These are phyloP conservation scores for Diplogelasinospora grovesii DNA, from an alignment of 495 filamentous ascomycete species.

Conservation along the genomic window DNA sequence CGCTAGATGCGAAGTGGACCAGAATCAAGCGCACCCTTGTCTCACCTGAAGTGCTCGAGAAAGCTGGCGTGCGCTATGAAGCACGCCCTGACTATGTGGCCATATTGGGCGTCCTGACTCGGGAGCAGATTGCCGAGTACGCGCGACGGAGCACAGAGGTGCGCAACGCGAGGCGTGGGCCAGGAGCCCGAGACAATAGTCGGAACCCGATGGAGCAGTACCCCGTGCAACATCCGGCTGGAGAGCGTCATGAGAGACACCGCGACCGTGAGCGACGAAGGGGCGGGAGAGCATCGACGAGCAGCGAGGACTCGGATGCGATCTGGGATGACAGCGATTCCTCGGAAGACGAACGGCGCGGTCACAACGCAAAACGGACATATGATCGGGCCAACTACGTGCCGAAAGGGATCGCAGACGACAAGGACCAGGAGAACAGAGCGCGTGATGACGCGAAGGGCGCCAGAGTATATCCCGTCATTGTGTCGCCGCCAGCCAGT, in stretches of 20 bases:
- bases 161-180: conserved; percentile 33
- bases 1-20: conserved; percentile 63
- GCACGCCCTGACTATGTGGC: conserved; percentile 62
- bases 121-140: conserved; percentile 53
- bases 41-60: conserved; percentile 59
- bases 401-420: conserved; percentile 4
- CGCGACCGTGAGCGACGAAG: conserved; percentile 5
- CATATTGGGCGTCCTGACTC: conserved; percentile 54
- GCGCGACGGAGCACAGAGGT: conserved; percentile 50
- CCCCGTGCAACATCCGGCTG: neutral
- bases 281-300: neutral
- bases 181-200: conserved; percentile 1
- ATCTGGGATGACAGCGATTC: conserved; percentile 18
- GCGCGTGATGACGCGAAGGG: conserved; percentile 15
- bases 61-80: conserved; percentile 61
- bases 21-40: conserved; percentile 59
- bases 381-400: conserved; percentile 2
- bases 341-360: conserved; percentile 14
- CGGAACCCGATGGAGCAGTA: neutral
- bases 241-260: conserved; percentile 13
- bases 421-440: conserved; percentile 5
- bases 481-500: conserved; percentile 34
- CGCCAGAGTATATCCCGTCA: conserved; percentile 29
- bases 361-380: conserved; percentile 8
- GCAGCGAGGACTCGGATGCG: conserved; percentile 13